Conservation (phyloP, 2,329 filamentous ascomycete species). For the Metarhizium guizhouense region DNA sequence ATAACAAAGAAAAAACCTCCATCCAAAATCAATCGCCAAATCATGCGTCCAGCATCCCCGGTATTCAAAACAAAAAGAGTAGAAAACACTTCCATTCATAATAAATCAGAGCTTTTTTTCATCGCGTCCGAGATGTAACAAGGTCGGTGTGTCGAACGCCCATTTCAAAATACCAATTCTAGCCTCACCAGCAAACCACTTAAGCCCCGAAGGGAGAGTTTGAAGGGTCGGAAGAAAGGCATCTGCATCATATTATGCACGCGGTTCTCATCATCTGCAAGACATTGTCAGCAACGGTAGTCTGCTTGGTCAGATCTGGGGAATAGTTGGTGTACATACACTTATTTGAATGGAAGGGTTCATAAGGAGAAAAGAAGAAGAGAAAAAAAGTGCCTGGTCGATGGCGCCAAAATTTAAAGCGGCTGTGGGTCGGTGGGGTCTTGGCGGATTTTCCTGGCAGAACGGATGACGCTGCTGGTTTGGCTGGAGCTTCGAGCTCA, state of each 20-base stretch:
- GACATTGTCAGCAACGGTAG: slow-evolving; percentile 21
- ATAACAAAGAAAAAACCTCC: neutral
- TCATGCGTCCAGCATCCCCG: neutral
- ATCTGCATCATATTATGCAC: slow-evolving; percentile 85
- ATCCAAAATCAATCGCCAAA: neutral
- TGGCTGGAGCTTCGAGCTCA: neutral
- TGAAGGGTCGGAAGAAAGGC: slow-evolving; percentile 52
- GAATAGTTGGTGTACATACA: slow-evolving; percentile 51
- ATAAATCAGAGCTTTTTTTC: slow-evolving; percentile 88
- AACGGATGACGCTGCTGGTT: neutral
- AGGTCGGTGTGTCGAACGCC: slow-evolving; percentile 99
- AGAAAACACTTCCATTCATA: slow-evolving; percentile 24
- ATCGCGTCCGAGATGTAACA: slow-evolving; percentile 97
- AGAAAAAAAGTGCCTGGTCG: slow-evolving; percentile 28
- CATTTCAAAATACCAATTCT: slow-evolving; percentile 74
- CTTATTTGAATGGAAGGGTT: slow-evolving; percentile 99
- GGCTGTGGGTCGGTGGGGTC: slow-evolving; percentile 2
- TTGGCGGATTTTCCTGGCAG: slow-evolving; percentile 1
- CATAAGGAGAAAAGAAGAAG: slow-evolving; percentile 55
- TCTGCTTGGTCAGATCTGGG: neutral
- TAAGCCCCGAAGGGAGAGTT: slow-evolving; percentile 86
- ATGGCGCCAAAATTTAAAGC: slow-evolving; percentile 27
- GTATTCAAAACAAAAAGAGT: neutral
- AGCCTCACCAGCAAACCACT: slow-evolving; percentile 68
- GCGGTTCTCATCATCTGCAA: slow-evolving; percentile 98